Evolutionary conservation across 1,284 basidiomycete species (phyloP).

Genomic region (Trichosporon ovoides): DNA sequence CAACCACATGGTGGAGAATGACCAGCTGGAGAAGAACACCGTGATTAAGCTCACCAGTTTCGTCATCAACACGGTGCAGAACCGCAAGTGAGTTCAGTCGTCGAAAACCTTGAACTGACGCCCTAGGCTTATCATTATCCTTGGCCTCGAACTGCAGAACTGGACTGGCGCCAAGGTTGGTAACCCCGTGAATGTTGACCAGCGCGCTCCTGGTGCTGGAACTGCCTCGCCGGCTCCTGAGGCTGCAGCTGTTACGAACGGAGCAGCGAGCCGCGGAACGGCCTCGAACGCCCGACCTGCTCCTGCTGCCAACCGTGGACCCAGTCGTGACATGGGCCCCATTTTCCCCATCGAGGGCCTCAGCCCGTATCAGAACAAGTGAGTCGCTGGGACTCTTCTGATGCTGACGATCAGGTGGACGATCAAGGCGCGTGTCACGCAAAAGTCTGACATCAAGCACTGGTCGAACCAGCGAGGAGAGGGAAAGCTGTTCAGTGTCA

Average conservation of each 20-base stretch:
- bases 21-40: conserved; percentile 65
- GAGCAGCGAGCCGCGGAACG: conserved; percentile 20
- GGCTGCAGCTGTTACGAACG: conserved; percentile 18
- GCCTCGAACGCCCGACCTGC: conserved; percentile 27
- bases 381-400: conserved; percentile 14
- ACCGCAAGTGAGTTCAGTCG: conserved; percentile 61
- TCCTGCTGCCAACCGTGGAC: conserved; percentile 21
- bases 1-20: conserved; percentile 67
- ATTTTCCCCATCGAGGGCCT: conserved; percentile 88
- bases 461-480: conserved; percentile 91
- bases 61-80: conserved; percentile 78
- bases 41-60: conserved; percentile 71
- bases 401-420: conserved; percentile 61
- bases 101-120: conserved; percentile 8
- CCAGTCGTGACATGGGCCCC: conserved; percentile 47
- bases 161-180: conserved; percentile 66
- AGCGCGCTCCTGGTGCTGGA: conserved; percentile 27
- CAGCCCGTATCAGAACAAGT: conserved; percentile 94
- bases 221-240: conserved; percentile 27
- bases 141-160: conserved; percentile 61
- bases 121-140: conserved; percentile 74
- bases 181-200: conserved; percentile 56
- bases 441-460: conserved; percentile 81
- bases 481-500: conserved; percentile 91
- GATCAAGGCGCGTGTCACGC: conserved; percentile 88